Percentiles rank a stretch among this genome's conserved stretches.
These are phyloP conservation scores for Argentina anserina DNA, from an alignment of 306 rosid genomes.

Conservation along the genomic window DNA sequence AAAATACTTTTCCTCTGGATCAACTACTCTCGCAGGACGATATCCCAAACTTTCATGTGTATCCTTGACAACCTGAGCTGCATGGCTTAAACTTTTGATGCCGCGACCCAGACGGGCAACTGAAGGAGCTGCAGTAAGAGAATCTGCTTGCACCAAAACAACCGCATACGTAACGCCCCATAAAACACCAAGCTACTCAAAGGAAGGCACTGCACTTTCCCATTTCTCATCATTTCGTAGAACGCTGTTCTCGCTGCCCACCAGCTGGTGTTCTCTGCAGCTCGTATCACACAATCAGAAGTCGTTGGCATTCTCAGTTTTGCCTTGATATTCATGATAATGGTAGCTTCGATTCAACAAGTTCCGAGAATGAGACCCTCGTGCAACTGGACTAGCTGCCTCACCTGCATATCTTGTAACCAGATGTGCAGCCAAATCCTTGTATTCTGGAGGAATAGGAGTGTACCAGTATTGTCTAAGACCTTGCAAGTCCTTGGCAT, in stretches of 20 bases:
- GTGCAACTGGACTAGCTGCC: constrained; percentile 64
- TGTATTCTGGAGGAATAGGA: constrained; percentile 48
- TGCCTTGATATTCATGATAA: neutral
- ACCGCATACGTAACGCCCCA: constrained; percentile 46
- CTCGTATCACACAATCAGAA: constrained; percentile 57
- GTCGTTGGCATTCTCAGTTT: constrained; percentile 53
- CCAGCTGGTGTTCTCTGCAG: constrained; percentile 60
- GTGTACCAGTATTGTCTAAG: constrained; percentile 71
- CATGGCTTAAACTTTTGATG: constrained; percentile 47
- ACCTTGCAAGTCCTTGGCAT: constrained; percentile 55
- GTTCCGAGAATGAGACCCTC: constrained; percentile 69
- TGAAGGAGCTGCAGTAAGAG: constrained; percentile 57
- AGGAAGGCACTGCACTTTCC: constrained; percentile 45
- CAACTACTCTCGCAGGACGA: neutral
- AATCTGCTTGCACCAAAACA: constrained; percentile 43
- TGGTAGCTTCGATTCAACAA: neutral
- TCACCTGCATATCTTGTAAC: constrained; percentile 37
- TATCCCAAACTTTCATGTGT: constrained; percentile 36
- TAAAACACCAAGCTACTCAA: constrained; percentile 50
- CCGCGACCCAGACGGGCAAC: constrained; percentile 82
- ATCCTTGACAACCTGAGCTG: constrained; percentile 41
- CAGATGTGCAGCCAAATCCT: constrained; percentile 44
- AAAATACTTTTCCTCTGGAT: no score
- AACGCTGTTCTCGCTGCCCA: constrained; percentile 69
- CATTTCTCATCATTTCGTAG: constrained; percentile 72